A percentile compares a stretch with the other conserved stretches of the same genome.
Evolutionary conservation across 2,329 filamentous ascomycete genomes (phyloP).

Genomic region (Fusarium torulosum): DNA sequence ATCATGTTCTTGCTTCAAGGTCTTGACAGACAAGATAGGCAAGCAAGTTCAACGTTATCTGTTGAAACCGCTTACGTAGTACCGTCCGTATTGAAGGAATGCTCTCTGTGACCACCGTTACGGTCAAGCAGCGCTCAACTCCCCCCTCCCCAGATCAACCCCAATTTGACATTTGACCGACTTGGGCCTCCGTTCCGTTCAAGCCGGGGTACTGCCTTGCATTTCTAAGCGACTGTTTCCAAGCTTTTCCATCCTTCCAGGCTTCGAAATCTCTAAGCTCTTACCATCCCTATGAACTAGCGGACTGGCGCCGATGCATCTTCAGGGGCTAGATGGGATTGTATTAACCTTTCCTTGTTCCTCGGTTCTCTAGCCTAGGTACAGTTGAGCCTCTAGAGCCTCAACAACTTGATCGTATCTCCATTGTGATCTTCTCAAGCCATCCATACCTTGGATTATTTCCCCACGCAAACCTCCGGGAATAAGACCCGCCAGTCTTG

Average conservation of each 20-base stretch:
- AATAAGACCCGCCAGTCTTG: constrained; percentile 27
- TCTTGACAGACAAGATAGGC: too few relatives aligned
- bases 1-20: not conserved
- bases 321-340: constrained; percentile 14
- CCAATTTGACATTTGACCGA: constrained; percentile 7
- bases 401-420: constrained; percentile 13
- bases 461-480: constrained; percentile 28
- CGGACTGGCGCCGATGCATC: constrained; percentile 29
- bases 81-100: constrained; percentile 10
- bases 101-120: constrained; percentile 11
- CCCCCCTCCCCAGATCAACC: constrained; percentile 16
- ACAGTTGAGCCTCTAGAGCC: constrained; percentile 6
- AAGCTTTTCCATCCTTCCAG: constrained; percentile 22
- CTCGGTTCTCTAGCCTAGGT: not conserved
- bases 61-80: too few relatives aligned
- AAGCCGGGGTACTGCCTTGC: constrained; percentile 28
- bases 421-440: constrained; percentile 24
- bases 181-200: constrained; percentile 26
- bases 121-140: constrained; percentile 12
- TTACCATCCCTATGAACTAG: constrained; percentile 14
- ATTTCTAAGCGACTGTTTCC: constrained; percentile 38
- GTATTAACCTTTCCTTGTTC: constrained; percentile 4
- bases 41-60: not conserved
- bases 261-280: not conserved
- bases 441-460: constrained; percentile 23